Conservation (phyloP, 2,329 filamentous ascomycete genomes). For the Aspergillus hiratsukae region DNA sequence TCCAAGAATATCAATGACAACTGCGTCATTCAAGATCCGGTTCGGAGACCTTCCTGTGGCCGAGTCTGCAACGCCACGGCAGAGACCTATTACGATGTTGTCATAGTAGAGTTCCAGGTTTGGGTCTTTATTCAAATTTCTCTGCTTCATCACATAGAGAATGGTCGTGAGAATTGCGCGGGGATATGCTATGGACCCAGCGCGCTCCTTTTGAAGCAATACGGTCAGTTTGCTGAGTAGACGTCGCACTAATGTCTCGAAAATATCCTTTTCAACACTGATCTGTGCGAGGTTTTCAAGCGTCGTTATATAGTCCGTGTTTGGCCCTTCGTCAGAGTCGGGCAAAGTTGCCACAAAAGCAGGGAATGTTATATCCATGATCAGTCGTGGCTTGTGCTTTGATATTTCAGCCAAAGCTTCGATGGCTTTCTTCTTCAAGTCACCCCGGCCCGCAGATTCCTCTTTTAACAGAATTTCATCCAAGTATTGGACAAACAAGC, state of each 20-base stretch:
- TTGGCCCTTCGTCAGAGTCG: slow-evolving; percentile 48
- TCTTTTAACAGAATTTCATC: slow-evolving; percentile 59
- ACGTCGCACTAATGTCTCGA: slow-evolving; percentile 59
- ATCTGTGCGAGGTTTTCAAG: slow-evolving; percentile 63
- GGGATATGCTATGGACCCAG: slow-evolving; percentile 50
- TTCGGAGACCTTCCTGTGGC: slow-evolving; percentile 32
- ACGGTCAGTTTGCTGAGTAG: slow-evolving; percentile 60
- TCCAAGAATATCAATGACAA: slow-evolving; percentile 56
- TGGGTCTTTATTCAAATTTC: slow-evolving; percentile 39
- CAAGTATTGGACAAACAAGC: slow-evolving; percentile 53
- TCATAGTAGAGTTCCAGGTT: slow-evolving; percentile 45
- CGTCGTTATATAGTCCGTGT: slow-evolving; percentile 49
- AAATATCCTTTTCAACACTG: slow-evolving; percentile 57
- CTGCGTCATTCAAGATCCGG: slow-evolving; percentile 46
- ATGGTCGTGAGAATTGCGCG: slow-evolving; percentile 57
- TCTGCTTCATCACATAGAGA: slow-evolving; percentile 57
- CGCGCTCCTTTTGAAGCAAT: slow-evolving; percentile 48
- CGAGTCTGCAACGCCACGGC: slow-evolving; percentile 34
- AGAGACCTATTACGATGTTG: slow-evolving; percentile 48
- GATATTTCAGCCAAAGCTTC: slow-evolving; percentile 57
- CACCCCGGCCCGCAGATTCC: slow-evolving; percentile 51
- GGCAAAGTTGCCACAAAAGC: slow-evolving; percentile 62
- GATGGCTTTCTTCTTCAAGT: slow-evolving; percentile 57
- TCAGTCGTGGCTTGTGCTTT: slow-evolving; percentile 56
- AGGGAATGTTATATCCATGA: slow-evolving; percentile 62